Evolutionary conservation across 73 alveolate species (phyloP), one percentile per base, ranked within the genome.

Genomic region (Loxodes magnus): DNA sequence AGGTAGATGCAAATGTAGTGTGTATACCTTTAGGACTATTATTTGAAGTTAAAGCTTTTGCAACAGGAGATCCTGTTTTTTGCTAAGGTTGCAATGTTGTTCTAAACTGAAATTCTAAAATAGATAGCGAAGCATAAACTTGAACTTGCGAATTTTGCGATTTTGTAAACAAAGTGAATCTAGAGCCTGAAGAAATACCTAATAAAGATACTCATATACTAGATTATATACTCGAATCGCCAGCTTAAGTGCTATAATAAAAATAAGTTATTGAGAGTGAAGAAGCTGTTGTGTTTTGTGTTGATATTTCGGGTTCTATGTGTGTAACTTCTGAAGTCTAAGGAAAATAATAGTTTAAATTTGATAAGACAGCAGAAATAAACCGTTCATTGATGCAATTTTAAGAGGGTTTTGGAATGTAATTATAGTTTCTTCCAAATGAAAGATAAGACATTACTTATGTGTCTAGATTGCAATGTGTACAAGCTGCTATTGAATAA

Each of bases 221-320:
- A 26, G 59, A 61, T 34, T 79, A 79, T 31, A 50, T 74, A 33
- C 20, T 74, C 4, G 64, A 64, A 43, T 56, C 77, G 0, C 73
- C 65, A 5, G 58, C 51, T 4, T 57, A 81, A 26, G 56, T 65
- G 25, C 27, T 24, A 36, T 66, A 55, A 28, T 51, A 53, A 37
- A 71, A 64, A 44, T 26, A 51, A 21, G 43, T 46, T 23, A 55
- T 54, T 14, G 25, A 67, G 3, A 12, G 56, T 23, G 63, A 46
- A 9, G 34, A 24, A 10, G 33, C 79, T 9, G 67, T 84, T 16
- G 58, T 83, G 27, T 90, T 90, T 67, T 77, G 95, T 43, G 35
- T 87, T 41, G 98, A 90, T 51, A 79, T 68, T 30, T 51, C 86
- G 29, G 98, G 98, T 5, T 72, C 93, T 34, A 90, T 90, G 98